These are phyloP conservation scores for Cylindricascospora bacillispora DNA, from an alignment of 1,139 yeast genomes.

Conservation along the genomic window DNA sequence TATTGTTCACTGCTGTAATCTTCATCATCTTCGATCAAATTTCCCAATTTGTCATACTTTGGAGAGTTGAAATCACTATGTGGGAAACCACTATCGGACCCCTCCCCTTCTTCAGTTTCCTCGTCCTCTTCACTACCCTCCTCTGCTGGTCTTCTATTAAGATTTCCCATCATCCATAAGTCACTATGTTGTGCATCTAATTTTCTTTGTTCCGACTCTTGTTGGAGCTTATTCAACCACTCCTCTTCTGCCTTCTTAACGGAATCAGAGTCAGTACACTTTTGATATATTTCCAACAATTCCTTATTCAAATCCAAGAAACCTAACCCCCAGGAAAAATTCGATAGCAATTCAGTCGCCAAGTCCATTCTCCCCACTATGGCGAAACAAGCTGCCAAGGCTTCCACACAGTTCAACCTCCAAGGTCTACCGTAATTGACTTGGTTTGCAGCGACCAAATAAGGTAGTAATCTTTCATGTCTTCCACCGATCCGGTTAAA, in stretches of 20 bases:
- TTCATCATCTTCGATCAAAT: slow-evolving; percentile 14
- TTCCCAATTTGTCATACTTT: slow-evolving; percentile 20
- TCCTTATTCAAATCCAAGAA: slow-evolving; percentile 77
- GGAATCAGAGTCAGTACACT: slow-evolving; percentile 72
- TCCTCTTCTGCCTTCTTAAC: slow-evolving; percentile 60
- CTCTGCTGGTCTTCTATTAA: slow-evolving; percentile 35
- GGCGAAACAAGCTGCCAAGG: slow-evolving; percentile 93
- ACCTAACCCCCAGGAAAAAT: slow-evolving; percentile 88
- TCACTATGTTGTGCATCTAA: slow-evolving; percentile 40
- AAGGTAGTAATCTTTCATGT: slow-evolving; percentile 77
- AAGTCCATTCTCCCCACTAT: slow-evolving; percentile 85
- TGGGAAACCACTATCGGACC: slow-evolving; percentile 20
- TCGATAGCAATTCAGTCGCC: slow-evolving; percentile 64
- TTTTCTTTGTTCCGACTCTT: slow-evolving; percentile 56
- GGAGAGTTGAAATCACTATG: too few species aligned
- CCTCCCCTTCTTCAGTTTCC: slow-evolving; percentile 16
- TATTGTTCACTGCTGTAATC: slow-evolving; percentile 3
- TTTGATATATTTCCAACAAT: slow-evolving; percentile 56
- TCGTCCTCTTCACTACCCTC: slow-evolving; percentile 19
- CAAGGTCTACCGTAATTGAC: slow-evolving; percentile 96
- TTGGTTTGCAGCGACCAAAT: slow-evolving; percentile 90
- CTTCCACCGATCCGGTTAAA: slow-evolving; percentile 85
- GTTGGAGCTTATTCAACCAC: slow-evolving; percentile 59
- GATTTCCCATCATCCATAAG: slow-evolving; percentile 71
- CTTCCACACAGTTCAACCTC: slow-evolving; percentile 93